Evolutionary conservation across 306 rosid species (phyloP), one percentile per base, ranked within the genome.

Genomic region (Acacia crassicarpa): DNA sequence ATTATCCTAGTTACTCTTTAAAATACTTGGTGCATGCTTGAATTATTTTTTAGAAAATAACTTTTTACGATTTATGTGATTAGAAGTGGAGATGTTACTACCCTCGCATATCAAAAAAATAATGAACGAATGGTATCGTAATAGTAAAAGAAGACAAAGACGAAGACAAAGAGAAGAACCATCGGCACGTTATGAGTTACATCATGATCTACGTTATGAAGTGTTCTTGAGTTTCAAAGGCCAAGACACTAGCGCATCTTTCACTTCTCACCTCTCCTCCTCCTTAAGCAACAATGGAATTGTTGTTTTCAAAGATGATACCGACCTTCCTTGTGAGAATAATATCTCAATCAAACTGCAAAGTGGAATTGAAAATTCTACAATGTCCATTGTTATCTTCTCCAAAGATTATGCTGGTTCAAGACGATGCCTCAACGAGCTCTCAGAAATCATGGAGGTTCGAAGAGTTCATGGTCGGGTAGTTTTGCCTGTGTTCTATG

Each of bases 361-460:
- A 12, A 14, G 4, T 23, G 69, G 46, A 49, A 66, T 81, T 6
- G 22, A 23, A 20, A 0, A 0, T 3, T 78, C 69, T 16, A 74
- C 46, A 65, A 66, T 81, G 17, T 63, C 33, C 1, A 40, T 78
- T 5, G 3, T 83, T 62, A 46, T 83, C 43, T 74, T 81, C 32
- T 81, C 84, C 14, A 27, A 1, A 72, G 19, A 48, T 14, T 78
- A 83, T 63, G 83, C 79, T 63, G 43, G 41, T 72, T 83, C 83
- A 8, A 72, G 22, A 51, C 78, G 83, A 83, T 83, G 86, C 33
- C 22, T 83, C 17, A 20, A 35, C 19, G 79, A 83, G 16, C 66
- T 59, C 35, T 59, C 66, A 4, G 10, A 23, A 59, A 59, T 59
- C 17, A 59, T 59, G 66, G 33, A 59, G 66, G 35, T 59, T 11